Percentiles rank a stretch among this genome's conserved stretches.
phyloP scores from a whole-genome alignment of 805 yeast species.

The Saccharomycopsis fermentans region DNA sequence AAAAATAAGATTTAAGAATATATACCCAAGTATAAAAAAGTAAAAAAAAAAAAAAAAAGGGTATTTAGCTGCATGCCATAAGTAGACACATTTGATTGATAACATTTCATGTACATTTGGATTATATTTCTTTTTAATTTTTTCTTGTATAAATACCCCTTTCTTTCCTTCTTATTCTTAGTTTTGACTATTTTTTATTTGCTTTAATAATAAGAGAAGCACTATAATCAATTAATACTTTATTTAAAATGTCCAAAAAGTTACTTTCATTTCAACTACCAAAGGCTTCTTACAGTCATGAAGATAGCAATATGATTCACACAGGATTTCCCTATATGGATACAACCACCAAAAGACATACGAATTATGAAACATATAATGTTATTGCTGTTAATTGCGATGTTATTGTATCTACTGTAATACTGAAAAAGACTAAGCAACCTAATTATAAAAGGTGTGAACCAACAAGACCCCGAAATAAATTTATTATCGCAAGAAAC shows the following conservation, averaged over 20 bases:
- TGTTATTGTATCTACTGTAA: background rate
- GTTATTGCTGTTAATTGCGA: background rate
- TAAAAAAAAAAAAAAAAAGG: too few species aligned
- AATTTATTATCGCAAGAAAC: constrained; percentile 7
- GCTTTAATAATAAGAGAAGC: background rate
- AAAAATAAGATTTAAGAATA: background rate
- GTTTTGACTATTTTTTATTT: background rate
- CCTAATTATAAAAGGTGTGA: background rate
- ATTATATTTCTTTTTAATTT: too few species aligned
- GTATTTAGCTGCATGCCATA: too few species aligned
- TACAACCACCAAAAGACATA: background rate
- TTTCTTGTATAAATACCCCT: too few species aligned
- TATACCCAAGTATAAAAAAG: background rate
- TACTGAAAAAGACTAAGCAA: background rate
- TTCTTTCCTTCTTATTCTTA: background rate
- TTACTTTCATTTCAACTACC: background rate
- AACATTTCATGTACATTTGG: too few species aligned
- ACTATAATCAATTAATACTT: background rate
- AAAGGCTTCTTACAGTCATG: background rate
- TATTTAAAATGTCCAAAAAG: background rate
- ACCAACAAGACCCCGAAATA: constrained; percentile 6
- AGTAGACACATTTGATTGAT: too few species aligned
- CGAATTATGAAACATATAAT: background rate
- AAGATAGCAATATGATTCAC: background rate
- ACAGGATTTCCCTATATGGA: background rate